Base-by-base conservation (phyloP, 2,329 filamentous ascomycete genomes). In the Exophiala calicioides region DNA sequence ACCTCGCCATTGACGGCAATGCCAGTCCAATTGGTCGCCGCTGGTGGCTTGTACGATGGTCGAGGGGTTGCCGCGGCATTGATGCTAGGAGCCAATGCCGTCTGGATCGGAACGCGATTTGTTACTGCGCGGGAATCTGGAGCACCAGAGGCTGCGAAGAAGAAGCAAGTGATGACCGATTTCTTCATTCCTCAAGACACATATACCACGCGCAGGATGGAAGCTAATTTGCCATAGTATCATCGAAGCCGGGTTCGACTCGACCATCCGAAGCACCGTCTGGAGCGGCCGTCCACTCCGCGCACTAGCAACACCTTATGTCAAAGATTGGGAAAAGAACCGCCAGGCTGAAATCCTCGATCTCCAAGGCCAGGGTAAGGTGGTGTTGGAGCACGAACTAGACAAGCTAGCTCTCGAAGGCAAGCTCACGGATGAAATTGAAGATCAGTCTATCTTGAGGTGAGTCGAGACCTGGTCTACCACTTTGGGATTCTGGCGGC, bases 31-130 rank as follows among this genome's bases (percentile, higher is more conserved):
- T 87, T 93, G 1, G 79, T 93, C 5, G 88, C 88, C 0, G 88
- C 88, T 0, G 88, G 88, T 5, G 88, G 88, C 0, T 87, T 94
- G 31, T 80, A 76, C 59, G 83, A 88, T 59, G 88, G 88, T 1
- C 74, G 86, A 5, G 80, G 81, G 20, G 72, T 94, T 33, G 88
- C 88, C 0, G 79, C 80, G 36, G 81, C 80, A 46, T 71, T 94
- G 62, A 88, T 90, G 80, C 85, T 89, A 61, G 88, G 88, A 6
- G 88, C 88, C 0, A 76, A 76, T 7, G 88, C 85, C 3, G 88
- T 89, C 2, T 94, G 88, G 88, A 87, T 94, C 0, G 88, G 88
- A 34, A 93, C 88, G 51, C 74, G 88, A 12, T 93, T 93, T 65
- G 86, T 93, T 9, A 88, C 88, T 3, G 80, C 77, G 15, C 74